These are phyloP conservation scores for Aureobasidium leucospermi DNA, from an alignment of 2,329 filamentous ascomycete genomes.

Conservation along the genomic window DNA sequence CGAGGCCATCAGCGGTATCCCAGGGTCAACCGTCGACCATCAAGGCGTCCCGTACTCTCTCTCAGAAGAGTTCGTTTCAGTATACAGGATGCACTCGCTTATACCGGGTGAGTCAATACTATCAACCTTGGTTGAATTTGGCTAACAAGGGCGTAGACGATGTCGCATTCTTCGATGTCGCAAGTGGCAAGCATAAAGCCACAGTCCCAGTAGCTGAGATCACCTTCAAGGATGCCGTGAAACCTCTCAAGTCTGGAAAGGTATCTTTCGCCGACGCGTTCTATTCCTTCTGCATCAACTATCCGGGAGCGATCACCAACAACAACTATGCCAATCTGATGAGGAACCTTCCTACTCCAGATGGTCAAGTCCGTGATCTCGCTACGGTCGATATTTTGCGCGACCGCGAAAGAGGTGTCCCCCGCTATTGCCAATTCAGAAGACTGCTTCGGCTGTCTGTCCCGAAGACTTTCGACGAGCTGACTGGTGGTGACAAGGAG, in stretches of 20 bases:
- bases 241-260: conserved; percentile 25
- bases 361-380: conserved; percentile 36
- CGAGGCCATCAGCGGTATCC: conserved; percentile 36
- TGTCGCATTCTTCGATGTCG: conserved; percentile 30
- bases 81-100: conserved; percentile 38
- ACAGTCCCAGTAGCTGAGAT: conserved; percentile 28
- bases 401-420: conserved; percentile 42
- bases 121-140: neutral
- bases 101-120: conserved; percentile 23
- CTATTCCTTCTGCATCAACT: conserved; percentile 43
- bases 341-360: conserved; percentile 34
- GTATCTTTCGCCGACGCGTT: conserved; percentile 32
- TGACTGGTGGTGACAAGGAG: conserved; percentile 33
- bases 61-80: conserved; percentile 40
- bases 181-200: conserved; percentile 22
- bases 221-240: conserved; percentile 29
- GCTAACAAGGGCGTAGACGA: conserved; percentile 17
- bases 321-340: conserved; percentile 37
- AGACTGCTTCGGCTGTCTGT: conserved; percentile 35
- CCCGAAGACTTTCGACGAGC: conserved; percentile 32
- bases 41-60: conserved; percentile 35
- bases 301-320: conserved; percentile 39
- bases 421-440: conserved; percentile 40
- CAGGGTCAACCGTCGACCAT: conserved; percentile 32
- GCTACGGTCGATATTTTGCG: conserved; percentile 42